Percentiles rank a stretch among this genome's conserved stretches.
These are phyloP conservation scores for Irineochytrium annulatum DNA, from an alignment of 192 early-diverging fungal genomes.

Conservation along the genomic window DNA sequence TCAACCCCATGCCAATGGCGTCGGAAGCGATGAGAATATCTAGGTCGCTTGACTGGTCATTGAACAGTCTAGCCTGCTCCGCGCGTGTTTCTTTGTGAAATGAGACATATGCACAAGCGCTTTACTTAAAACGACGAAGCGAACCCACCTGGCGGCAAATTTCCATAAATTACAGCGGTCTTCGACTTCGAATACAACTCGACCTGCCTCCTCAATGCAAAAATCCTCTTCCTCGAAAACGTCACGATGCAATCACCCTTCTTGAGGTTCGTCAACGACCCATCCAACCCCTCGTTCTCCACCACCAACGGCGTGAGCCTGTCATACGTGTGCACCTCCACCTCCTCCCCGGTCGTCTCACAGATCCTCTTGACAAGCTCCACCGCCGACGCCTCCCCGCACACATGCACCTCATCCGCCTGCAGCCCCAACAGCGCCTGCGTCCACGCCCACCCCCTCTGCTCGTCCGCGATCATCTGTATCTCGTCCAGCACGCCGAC, in stretches of 20 bases:
- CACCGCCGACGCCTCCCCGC: constrained; percentile 86
- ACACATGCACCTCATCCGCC: constrained; percentile 86
- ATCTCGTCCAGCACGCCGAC: constrained; percentile 97
- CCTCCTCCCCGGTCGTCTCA: constrained; percentile 67
- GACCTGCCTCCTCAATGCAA: constrained; percentile 70
- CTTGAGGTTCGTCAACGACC: constrained; percentile 53
- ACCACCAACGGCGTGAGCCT: constrained; percentile 69
- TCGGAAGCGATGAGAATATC: constrained; percentile 91
- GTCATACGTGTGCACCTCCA: constrained; percentile 71
- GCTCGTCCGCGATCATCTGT: constrained; percentile 85
- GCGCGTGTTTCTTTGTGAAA: constrained; percentile 67
- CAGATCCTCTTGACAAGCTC: constrained; percentile 72
- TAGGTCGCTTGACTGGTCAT: constrained; percentile 70
- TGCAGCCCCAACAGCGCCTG: constrained; percentile 73
- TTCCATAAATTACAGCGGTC: constrained; percentile 91
- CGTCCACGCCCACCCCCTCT: constrained; percentile 96
- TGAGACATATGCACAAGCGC: no score
- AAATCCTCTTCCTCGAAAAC: constrained; percentile 80
- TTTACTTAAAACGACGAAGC: constrained; percentile 11
- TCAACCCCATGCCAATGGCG: constrained; percentile 97
- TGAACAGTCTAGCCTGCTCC: constrained; percentile 85
- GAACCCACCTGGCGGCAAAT: constrained; percentile 72
- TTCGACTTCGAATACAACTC: constrained; percentile 67
- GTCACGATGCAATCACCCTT: constrained; percentile 88
- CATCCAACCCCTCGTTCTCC: constrained; percentile 47